Percentiles rank a stretch among this genome's conserved stretches.
These are phyloP conservation scores for Verticillium isaacii DNA, from an alignment of 2,329 filamentous ascomycete genomes.

Conservation along the genomic window DNA sequence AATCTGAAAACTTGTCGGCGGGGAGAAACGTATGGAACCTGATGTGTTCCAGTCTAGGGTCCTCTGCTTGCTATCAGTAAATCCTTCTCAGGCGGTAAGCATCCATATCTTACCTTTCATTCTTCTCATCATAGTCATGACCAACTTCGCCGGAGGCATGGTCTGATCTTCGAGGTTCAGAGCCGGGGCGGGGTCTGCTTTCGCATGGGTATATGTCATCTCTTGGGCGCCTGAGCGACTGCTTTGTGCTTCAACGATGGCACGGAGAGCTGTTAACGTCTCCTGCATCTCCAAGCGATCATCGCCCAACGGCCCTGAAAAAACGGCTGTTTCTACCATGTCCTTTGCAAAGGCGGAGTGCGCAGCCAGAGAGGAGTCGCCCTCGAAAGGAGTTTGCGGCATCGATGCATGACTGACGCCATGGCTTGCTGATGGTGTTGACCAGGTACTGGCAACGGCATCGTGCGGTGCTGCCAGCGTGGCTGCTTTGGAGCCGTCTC, in stretches of 20 bases:
- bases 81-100: not conserved
- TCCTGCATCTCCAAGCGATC: slow-evolving; percentile 16
- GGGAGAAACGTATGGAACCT: slow-evolving; percentile 4
- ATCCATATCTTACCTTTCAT: slow-evolving; percentile 2
- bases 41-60: slow-evolving; percentile 1
- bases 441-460: not conserved
- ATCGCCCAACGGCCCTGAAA: slow-evolving; percentile 8
- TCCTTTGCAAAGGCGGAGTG: slow-evolving; percentile 17
- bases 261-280: slow-evolving; percentile 9
- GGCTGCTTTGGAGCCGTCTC: not conserved
- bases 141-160: slow-evolving; percentile 11
- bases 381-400: slow-evolving; percentile 12
- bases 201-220: not conserved
- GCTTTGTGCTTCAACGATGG: slow-evolving; percentile 9
- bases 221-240: slow-evolving; percentile 5
- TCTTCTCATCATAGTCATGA: slow-evolving; percentile 9
- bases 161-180: slow-evolving; percentile 4
- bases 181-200: not conserved
- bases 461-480: not conserved
- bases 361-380: slow-evolving; percentile 14
- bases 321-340: slow-evolving; percentile 14
- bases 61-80: not conserved
- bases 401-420: not conserved
- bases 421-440: not conserved
- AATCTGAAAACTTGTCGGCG: slow-evolving; percentile 10